These are phyloP conservation scores for Alternaria alternata DNA, from an alignment of 2,329 filamentous ascomycete species.

Conservation along the genomic window DNA sequence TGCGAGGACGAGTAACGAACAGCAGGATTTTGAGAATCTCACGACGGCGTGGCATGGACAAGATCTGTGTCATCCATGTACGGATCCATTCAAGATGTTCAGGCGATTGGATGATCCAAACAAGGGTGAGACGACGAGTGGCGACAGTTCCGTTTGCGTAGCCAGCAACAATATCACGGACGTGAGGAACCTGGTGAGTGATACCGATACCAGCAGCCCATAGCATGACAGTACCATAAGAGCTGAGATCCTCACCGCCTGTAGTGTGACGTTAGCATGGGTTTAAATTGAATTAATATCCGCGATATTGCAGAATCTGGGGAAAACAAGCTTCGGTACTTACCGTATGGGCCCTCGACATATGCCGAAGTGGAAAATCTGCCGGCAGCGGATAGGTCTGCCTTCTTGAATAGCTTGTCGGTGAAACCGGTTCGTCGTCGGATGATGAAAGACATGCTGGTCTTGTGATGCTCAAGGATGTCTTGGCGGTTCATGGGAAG, in stretches of 20 bases:
- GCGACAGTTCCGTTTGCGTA: slow-evolving; percentile 76
- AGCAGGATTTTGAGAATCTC: slow-evolving; percentile 86
- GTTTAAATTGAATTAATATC: slow-evolving; percentile 31
- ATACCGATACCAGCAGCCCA: slow-evolving; percentile 95
- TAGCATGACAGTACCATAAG: slow-evolving; percentile 89
- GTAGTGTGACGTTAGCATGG: slow-evolving; percentile 39
- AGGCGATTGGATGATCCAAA: slow-evolving; percentile 92
- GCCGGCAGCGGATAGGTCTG: slow-evolving; percentile 61
- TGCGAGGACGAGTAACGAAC: slow-evolving; percentile 88
- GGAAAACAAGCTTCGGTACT: slow-evolving; percentile 39
- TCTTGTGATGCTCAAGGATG: slow-evolving; percentile 59
- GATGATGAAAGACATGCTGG: slow-evolving; percentile 80
- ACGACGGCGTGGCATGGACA: slow-evolving; percentile 80
- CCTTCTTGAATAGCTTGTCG: slow-evolving; percentile 77
- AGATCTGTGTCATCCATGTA: slow-evolving; percentile 87
- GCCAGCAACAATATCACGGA: slow-evolving; percentile 69
- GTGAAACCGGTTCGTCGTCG: slow-evolving; percentile 90
- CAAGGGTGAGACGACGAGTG: slow-evolving; percentile 79
- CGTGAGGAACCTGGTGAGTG: slow-evolving; percentile 90
- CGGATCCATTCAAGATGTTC: slow-evolving; percentile 93
- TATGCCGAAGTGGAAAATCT: slow-evolving; percentile 73
- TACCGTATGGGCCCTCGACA: slow-evolving; percentile 85
- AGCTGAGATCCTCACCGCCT: slow-evolving; percentile 83
- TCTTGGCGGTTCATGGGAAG: slow-evolving; percentile 61
- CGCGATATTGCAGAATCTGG: slow-evolving; percentile 32